Evolutionary conservation across 108 stramenopile species (phyloP), one percentile per base, ranked within the genome.

Genomic region (Nannochloropsis oceanica): DNA sequence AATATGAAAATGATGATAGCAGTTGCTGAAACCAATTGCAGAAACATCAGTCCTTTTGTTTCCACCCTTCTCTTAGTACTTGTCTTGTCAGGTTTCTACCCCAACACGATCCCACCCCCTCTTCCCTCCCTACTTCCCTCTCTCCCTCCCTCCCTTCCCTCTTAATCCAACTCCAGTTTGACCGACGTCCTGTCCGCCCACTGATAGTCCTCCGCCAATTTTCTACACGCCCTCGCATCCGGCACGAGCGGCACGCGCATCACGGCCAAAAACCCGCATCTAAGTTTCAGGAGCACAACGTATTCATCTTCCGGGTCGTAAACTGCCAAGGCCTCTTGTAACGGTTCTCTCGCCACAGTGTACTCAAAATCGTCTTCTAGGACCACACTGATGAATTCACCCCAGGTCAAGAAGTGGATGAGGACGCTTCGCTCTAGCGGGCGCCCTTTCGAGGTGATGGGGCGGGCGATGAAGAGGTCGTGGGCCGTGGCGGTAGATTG

Each of bases 181-280:
- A 89, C 85, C 83, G 85, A 85, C 81, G 85, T 79, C 80, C 85
- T 82, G 43, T 89, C 88, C 83, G 81, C 85, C 26, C 85, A 85
- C 46, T 12, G 44, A 27, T 89, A 89, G 44, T 89, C 88, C 83
- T 22, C 27, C 27, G 85, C 88, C 73, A 89, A 81, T 50, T 82
- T 44, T 18, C 88, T 82, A 44, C 88, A 89, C 34, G 85, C 88
- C 44, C 79, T 46, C 26, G 73, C 44, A 43, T 83, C 82, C 25
- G 88, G 88, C 34, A 86, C 88, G 9, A 89, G 85, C 27, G 88
- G 88, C 82, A 89, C 43, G 0, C 59, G 80, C 26, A 84, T 59
- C 13, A 89, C 88, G 27, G 82, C 85, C 84, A 89, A 80, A 85
- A 85, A 89, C 26, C 88, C 88, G 44, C 88, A 89, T 11, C 88